Evolutionary conservation across 2,329 filamentous ascomycete genomes (phyloP), one percentile per base, ranked within the genome.

Genomic region (Bipolaris gigantea): DNA sequence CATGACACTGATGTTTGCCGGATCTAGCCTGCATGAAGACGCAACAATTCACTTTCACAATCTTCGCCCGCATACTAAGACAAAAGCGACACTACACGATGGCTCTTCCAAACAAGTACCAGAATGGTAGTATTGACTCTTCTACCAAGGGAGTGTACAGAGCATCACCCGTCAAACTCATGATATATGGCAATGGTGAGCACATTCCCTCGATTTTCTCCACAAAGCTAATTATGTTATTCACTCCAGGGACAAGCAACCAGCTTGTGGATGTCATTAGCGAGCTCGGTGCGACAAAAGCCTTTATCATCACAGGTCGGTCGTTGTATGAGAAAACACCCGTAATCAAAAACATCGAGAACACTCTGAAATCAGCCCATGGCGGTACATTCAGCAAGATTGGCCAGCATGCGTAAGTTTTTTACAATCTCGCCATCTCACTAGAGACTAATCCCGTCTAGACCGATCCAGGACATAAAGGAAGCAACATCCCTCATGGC

Each of bases 301-400:
- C 81, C 0, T 84, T 83, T 66, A 81, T 84, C 58, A 77, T 84
- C 36, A 84, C 82, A 2, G 81, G 81, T 16, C 73, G 69, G 27
- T 83, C 82, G 1, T 75, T 85, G 1, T 79, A 80, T 25, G 80
- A 74, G 51, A 84, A 82, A 64, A 84, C 82, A 0, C 72, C 76
- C 0, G 75, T 85, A 10, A 79, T 85, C 63, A 78, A 79, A 56
- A 71, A 79, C 27, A 77, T 84, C 9, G 81, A 84, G 68, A 70
- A 76, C 35, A 70, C 78, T 4, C 71, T 84, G 3, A 77, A 76
- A 13, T 58, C 71, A 13, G 71, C 75, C 10, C 80, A 83, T 61
- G 81, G 80, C 15, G 79, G 80, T 43, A 84, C 82, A 1, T 84
- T 81, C 62, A 76, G 76, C 65, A 79, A 79, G 57, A 83, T 85